Evolutionary conservation across 768 basidiomycete species (phyloP).

Genomic region (Lactarius hatsudake): DNA sequence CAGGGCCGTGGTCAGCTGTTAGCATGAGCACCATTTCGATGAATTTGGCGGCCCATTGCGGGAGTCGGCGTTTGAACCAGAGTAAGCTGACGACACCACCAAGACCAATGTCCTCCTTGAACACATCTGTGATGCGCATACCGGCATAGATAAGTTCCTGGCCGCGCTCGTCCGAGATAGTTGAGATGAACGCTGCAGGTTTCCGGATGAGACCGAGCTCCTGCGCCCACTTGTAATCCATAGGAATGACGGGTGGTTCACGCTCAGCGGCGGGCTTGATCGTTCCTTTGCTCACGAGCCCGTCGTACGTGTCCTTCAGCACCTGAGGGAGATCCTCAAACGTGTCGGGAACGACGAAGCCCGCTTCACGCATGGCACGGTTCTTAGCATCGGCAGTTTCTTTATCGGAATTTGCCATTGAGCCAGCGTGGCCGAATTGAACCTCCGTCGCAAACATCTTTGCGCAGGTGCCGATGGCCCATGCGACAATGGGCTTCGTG

Average conservation of each 20-base stretch:
- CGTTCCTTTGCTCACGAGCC: slow-evolving; percentile 64
- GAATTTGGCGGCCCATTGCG: slow-evolving; percentile 94
- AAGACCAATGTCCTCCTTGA: slow-evolving; percentile 95
- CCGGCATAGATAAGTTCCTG: slow-evolving; percentile 98
- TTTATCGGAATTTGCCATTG: slow-evolving; percentile 94
- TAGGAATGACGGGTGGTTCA: slow-evolving; percentile 95
- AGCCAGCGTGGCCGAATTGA: slow-evolving; percentile 98
- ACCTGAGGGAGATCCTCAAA: slow-evolving; percentile 93
- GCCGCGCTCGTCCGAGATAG: slow-evolving; percentile 98
- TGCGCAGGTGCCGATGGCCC: slow-evolving; percentile 99
- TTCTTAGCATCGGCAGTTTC: slow-evolving; percentile 99
- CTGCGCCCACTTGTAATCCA: slow-evolving; percentile 99
- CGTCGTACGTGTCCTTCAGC: slow-evolving; percentile 81
- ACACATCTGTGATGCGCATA: slow-evolving; percentile 98
- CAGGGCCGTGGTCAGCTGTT: slow-evolving; percentile 97
- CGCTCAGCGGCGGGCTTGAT: slow-evolving; percentile 73
- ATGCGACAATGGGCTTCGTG: slow-evolving; percentile 98
- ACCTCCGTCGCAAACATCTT: slow-evolving; percentile 99
- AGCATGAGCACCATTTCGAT: slow-evolving; percentile 99
- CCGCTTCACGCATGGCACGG: slow-evolving; percentile 87
- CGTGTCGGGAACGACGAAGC: slow-evolving; percentile 95
- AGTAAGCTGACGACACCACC: slow-evolving; percentile 94
- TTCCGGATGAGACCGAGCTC: slow-evolving; percentile 98
- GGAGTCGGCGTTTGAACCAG: slow-evolving; percentile 97
- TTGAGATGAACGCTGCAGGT: slow-evolving; percentile 97